Conservation (phyloP, 768 basidiomycete genomes). For the Sarcodon sp. region DNA sequence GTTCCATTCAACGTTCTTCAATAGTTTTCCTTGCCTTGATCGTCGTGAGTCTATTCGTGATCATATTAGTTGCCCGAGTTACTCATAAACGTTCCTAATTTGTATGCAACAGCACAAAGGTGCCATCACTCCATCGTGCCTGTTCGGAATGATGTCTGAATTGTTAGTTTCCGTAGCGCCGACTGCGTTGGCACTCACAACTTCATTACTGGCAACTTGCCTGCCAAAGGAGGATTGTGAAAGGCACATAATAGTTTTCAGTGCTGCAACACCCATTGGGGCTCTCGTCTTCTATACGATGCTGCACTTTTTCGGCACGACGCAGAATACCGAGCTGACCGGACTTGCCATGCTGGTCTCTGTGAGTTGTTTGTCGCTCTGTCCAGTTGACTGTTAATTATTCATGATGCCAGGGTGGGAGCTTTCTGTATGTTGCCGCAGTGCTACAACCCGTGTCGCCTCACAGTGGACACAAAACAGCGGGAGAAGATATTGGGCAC, state of each 20-base stretch:
- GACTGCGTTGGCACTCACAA: slow-evolving; percentile 80
- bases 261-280: slow-evolving; percentile 71
- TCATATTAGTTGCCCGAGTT: no score
- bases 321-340: slow-evolving; percentile 35
- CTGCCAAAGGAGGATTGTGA: slow-evolving; percentile 57
- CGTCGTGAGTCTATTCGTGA: no score
- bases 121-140: no score
- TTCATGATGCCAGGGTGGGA: slow-evolving; percentile 53
- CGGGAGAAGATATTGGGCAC: slow-evolving; percentile 26
- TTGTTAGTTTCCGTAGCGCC: slow-evolving; percentile 41
- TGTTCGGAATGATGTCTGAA: no score
- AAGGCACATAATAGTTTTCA: slow-evolving; percentile 67
- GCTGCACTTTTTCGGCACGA: slow-evolving; percentile 40
- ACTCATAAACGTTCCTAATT: no score
- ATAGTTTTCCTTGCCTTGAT: slow-evolving; percentile 70
- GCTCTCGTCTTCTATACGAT: slow-evolving; percentile 67
- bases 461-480: slow-evolving; percentile 9
- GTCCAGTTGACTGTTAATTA: background rate
- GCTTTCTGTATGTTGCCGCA: slow-evolving; percentile 90
- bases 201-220: slow-evolving; percentile 69
- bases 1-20: slow-evolving; percentile 39
- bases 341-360: slow-evolving; percentile 77
- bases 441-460: slow-evolving; percentile 67
- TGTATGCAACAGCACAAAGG: no score
- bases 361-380: slow-evolving; percentile 23